Evolutionary conservation across 176 grass and related monocot species (phyloP).

Genomic region (Chrysopogon serrulatus): DNA sequence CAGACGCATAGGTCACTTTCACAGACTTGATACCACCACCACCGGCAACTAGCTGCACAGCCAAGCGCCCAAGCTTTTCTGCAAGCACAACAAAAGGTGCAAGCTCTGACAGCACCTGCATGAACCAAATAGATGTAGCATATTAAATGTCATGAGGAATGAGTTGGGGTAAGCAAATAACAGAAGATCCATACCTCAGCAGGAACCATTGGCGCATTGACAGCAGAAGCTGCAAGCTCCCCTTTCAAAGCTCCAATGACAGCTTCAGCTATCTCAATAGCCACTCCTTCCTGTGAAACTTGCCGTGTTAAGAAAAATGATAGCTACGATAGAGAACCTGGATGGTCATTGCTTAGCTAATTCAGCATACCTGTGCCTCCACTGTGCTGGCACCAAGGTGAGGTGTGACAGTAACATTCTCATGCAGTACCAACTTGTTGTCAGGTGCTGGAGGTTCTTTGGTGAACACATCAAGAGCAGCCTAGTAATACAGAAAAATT

Average conservation of each 20-base stretch:
- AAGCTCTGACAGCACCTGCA: conserved; percentile 80
- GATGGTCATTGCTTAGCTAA: background rate
- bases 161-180: background rate
- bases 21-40: conserved; percentile 87
- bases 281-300: conserved; percentile 74
- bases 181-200: conserved; percentile 47
- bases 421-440: conserved; percentile 73
- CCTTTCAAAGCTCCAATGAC: conserved; percentile 91
- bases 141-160: background rate
- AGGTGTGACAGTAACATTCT: conserved; percentile 90
- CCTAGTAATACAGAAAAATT: conserved; percentile 18
- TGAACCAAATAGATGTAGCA: background rate
- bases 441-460: conserved; percentile 73
- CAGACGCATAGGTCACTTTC: conserved; percentile 77
- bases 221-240: conserved; percentile 83
- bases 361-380: conserved; percentile 72
- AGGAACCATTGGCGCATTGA: conserved; percentile 89
- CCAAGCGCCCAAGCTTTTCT: conserved; percentile 80
- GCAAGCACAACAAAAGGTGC: conserved; percentile 77
- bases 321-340: background rate
- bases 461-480: conserved; percentile 91
- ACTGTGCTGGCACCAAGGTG: conserved; percentile 92
- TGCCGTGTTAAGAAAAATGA: conserved; percentile 8
- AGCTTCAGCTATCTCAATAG: conserved; percentile 95
- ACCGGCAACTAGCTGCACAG: conserved; percentile 82